Evolutionary conservation across 257 asterid species (phyloP), one percentile per base, ranked within the genome.

Genomic region (Apocynum venetum): DNA sequence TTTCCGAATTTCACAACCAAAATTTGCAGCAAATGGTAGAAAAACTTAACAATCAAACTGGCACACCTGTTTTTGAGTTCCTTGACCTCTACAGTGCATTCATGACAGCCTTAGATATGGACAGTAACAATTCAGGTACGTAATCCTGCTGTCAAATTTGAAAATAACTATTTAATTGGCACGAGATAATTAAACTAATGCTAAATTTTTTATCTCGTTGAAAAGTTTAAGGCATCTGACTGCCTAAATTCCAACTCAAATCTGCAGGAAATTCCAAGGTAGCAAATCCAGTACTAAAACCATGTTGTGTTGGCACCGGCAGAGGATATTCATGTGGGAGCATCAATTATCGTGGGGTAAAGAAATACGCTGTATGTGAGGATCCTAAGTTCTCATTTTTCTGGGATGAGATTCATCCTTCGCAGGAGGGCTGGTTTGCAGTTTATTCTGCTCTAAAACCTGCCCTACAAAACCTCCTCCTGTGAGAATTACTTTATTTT

Each of bases 351-450:
- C 64, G n/a, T 40, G 91, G 92, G 69, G 35, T 12, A 70, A 87
- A 88, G 63, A 73, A 76, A 36, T 91, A 90, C 64, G 56, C 1
- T 0, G 77, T 92, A 17, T 92, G 97, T 68, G 72, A 77, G 56
- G 79, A 90, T 81, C 93, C 83, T 0, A 80, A 66, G 41, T 60
- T 48, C 31, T 77, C 91, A 12, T 85, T 92, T 72, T 92, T 87
- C 51, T 90, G 96, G 97, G 96, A 92, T 80, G 46, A 64, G 3
- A 81, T 86, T 44, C 97, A 91, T 82, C 97, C 96, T 47, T 82
- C 96, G 4, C 82, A 91, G 17, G 72, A 82, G 11, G 97, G 93
- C 6, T 91, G 97, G 96, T 25, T 19, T 12, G 83, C 85, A 61
- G 88, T 90, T 77, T 89, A 71, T 72, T 77, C 79, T 1, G 86